Percentiles rank a stretch among this genome's conserved stretches.
phyloP scores from a whole-genome alignment of 768 basidiomycete genomes.

The Boletellus sp. region DNA sequence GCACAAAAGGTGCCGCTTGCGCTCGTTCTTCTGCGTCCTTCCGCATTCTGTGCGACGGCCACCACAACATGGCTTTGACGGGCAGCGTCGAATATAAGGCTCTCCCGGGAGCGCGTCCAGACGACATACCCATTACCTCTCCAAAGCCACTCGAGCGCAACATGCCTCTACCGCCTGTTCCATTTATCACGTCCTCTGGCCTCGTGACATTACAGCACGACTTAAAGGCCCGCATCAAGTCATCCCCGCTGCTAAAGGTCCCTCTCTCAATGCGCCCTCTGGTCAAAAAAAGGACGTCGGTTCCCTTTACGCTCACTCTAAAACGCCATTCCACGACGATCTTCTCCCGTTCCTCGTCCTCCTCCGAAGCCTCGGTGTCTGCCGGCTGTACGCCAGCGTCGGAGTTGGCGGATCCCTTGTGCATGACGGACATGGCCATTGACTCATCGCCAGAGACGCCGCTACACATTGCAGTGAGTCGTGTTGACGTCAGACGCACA shows the following conservation, averaged over 20 bases:
- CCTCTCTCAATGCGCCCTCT: constrained; percentile 26
- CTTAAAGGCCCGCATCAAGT: constrained; percentile 29
- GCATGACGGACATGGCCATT: constrained; percentile 1
- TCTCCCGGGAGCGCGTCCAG: not conserved
- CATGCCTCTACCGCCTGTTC: constrained; percentile 27
- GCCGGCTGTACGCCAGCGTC: constrained; percentile 10
- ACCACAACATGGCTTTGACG: constrained; percentile 18
- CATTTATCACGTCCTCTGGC: constrained; percentile 25
- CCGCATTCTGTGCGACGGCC: constrained; percentile 19
- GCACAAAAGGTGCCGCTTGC: constrained; percentile 14
- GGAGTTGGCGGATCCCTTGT: constrained; percentile 23
- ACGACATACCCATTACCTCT: constrained; percentile 19
- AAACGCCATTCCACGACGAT: constrained; percentile 27
- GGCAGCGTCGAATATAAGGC: constrained; percentile 20
- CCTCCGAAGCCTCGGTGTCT: constrained; percentile 12
- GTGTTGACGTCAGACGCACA: not conserved
- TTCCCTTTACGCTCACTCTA: constrained; percentile 16
- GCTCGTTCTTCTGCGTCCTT: constrained; percentile 3
- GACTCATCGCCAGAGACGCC: constrained; percentile 2
- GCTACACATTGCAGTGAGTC: constrained; percentile 13
- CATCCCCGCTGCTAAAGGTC: constrained; percentile 25
- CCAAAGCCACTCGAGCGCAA: constrained; percentile 10
- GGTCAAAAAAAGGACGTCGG: constrained; percentile 27
- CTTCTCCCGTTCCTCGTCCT: constrained; percentile 20
- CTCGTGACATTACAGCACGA: constrained; percentile 28